Percentiles rank a stretch among this genome's conserved stretches.
Evolutionary conservation across 305 asterid species (phyloP).

Genomic region (Solanum hybrid): DNA sequence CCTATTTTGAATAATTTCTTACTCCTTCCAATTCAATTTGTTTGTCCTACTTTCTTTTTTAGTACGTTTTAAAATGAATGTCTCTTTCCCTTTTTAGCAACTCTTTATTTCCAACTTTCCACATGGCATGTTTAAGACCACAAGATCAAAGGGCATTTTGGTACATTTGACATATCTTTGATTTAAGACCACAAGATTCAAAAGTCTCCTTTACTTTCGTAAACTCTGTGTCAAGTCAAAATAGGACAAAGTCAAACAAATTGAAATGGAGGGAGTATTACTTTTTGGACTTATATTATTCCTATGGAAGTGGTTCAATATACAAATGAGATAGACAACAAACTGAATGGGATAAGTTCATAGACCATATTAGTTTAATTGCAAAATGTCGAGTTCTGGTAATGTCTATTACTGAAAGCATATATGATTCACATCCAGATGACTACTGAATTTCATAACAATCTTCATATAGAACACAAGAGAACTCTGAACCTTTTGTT

Average conservation of each 20-base stretch:
- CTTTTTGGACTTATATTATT: not conserved
- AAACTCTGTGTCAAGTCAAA: not conserved
- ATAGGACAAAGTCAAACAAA: not conserved
- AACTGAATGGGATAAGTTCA: not conserved
- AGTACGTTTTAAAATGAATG: not conserved
- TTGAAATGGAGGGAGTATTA: not conserved
- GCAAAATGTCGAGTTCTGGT: not conserved
- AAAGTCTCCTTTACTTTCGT: not conserved
- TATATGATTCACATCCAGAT: not conserved
- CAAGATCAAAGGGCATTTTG: not conserved
- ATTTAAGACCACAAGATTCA: not conserved
- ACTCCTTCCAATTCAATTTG: not conserved
- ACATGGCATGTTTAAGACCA: not conserved
- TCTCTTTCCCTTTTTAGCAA: not conserved
- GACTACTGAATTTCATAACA: slow-evolving; percentile 1
- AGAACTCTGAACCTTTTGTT: slow-evolving; percentile 1
- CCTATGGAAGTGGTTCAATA: not conserved
- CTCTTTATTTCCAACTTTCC: not conserved
- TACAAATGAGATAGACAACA: not conserved
- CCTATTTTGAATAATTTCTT: not conserved
- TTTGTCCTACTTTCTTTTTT: not conserved
- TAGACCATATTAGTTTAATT: not conserved
- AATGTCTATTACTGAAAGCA: not conserved
- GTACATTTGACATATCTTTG: not conserved
- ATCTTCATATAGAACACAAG: slow-evolving; percentile 5